phyloP scores from a whole-genome alignment of 2,329 filamentous ascomycete genomes.

The Pestalotiopsis fici region DNA sequence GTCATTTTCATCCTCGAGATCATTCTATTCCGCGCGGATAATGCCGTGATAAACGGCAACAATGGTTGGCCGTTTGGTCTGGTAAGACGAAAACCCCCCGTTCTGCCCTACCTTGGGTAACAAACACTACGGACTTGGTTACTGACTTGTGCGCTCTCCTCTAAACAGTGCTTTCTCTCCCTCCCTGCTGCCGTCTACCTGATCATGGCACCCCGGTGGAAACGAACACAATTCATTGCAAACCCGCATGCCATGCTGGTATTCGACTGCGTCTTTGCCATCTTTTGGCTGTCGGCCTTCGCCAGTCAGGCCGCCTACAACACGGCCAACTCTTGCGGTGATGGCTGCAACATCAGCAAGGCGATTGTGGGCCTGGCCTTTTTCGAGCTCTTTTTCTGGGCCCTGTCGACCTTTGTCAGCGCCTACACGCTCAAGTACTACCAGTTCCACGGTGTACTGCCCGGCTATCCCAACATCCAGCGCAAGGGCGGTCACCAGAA shows the following conservation, averaged over 20 bases:
- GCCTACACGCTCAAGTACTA: slow-evolving; percentile 63
- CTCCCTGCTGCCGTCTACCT: slow-evolving; percentile 67
- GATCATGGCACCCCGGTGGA: slow-evolving; percentile 64
- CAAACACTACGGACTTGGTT: background rate
- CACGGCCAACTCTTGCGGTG: slow-evolving; percentile 53
- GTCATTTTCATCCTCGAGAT: slow-evolving; percentile 62
- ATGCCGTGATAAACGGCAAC: slow-evolving; percentile 53
- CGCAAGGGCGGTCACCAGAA: slow-evolving; percentile 38
- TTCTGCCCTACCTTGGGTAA: background rate
- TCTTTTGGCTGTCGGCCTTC: slow-evolving; percentile 70
- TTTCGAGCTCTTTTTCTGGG: slow-evolving; percentile 61
- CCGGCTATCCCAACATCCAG: slow-evolving; percentile 57
- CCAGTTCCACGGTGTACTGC: slow-evolving; percentile 61
- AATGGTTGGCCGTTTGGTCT: slow-evolving; percentile 66
- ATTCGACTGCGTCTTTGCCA: slow-evolving; percentile 57
- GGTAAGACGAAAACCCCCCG: slow-evolving; percentile 41
- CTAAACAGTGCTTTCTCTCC: slow-evolving; percentile 61
- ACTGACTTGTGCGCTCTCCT: slow-evolving; percentile 10
- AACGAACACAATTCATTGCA: slow-evolving; percentile 61
- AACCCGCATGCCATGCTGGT: slow-evolving; percentile 62
- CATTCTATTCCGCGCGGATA: slow-evolving; percentile 53
- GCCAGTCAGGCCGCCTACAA: slow-evolving; percentile 67
- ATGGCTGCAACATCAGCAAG: slow-evolving; percentile 62
- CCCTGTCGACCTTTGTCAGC: slow-evolving; percentile 54
- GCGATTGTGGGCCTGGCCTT: slow-evolving; percentile 64